Conservation (phyloP, 1,284 basidiomycete species). For the Cystobasidium sp. region DNA sequence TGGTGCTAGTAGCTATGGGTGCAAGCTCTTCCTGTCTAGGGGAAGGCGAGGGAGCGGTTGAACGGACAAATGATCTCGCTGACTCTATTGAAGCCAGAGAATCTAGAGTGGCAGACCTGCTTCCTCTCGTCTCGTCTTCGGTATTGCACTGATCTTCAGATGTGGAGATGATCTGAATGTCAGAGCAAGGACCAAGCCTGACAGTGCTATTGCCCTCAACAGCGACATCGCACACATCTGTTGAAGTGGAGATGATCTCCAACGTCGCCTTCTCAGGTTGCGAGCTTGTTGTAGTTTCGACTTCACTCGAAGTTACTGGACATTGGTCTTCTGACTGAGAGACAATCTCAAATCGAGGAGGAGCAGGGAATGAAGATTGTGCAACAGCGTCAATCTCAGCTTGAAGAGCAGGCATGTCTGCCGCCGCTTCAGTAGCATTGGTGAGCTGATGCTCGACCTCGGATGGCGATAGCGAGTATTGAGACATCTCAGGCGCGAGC, state of each 20-base stretch:
- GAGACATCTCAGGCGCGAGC: conserved; percentile 12
- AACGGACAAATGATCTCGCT: conserved; percentile 10
- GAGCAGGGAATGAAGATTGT: background rate
- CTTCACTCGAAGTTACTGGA: background rate
- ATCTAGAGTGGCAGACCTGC: conserved; percentile 8
- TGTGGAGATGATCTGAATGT: conserved; percentile 9
- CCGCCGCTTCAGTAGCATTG: conserved; percentile 1
- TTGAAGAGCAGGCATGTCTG: conserved; percentile 3
- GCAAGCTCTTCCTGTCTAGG: conserved; percentile 14
- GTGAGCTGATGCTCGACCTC: conserved; percentile 35
- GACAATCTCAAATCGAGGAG: conserved; percentile 25
- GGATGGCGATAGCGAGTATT: conserved; percentile 33
- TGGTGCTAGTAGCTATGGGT: background rate
- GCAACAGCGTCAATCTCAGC: conserved; percentile 10
- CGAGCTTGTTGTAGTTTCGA: background rate
- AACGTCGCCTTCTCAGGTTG: background rate
- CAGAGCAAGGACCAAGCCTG: background rate
- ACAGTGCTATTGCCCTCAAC: background rate
- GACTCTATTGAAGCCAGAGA: conserved; percentile 14
- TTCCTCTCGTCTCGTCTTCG: background rate
- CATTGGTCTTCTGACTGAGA: conserved; percentile 28
- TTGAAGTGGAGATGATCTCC: conserved; percentile 8
- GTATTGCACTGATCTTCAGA: conserved; percentile 25
- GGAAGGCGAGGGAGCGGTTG: conserved; percentile 27
- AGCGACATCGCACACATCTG: conserved; percentile 6